phyloP scores from a whole-genome alignment of 1,139 yeast species.

The Suhomyces wounanorum region DNA sequence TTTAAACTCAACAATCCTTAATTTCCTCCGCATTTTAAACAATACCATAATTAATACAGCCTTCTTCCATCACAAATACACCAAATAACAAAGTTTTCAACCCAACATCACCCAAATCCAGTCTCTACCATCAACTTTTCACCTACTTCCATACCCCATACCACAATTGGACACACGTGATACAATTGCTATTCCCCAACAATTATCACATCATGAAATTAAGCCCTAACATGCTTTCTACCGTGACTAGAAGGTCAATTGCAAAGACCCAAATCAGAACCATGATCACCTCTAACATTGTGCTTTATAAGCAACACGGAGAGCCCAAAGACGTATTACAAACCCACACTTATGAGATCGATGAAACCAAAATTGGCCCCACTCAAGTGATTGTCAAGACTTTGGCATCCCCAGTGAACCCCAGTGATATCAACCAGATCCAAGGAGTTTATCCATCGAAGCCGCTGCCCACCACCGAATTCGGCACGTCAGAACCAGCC shows the following conservation, averaged over 20 bases:
- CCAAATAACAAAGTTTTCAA: too few species aligned
- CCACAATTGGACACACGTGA: neutral
- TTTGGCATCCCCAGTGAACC: conserved; percentile 89
- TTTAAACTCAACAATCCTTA: too few species aligned
- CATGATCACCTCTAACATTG: conserved; percentile 59
- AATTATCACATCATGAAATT: neutral
- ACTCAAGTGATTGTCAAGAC: conserved; percentile 58
- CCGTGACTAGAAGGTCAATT: conserved; percentile 7
- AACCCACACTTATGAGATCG: conserved; percentile 54
- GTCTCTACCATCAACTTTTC: neutral
- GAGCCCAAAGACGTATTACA: conserved; percentile 58
- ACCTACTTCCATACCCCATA: neutral
- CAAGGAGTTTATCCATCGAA: conserved; percentile 93
- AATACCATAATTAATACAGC: too few species aligned
- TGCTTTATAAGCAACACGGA: conserved; percentile 59
- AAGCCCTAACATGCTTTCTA: conserved; percentile 7
- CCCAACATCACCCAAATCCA: too few species aligned
- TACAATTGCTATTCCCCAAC: neutral
- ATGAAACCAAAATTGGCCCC: conserved; percentile 42
- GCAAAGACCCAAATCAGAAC: conserved; percentile 26
- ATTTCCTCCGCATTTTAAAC: too few species aligned
- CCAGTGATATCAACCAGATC: conserved; percentile 87
- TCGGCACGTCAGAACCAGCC: conserved; percentile 58
- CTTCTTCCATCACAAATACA: too few species aligned
- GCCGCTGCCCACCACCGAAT: conserved; percentile 55